Base-by-base conservation (phyloP, 495 filamentous ascomycete species). In the Durotheca rogersii region DNA sequence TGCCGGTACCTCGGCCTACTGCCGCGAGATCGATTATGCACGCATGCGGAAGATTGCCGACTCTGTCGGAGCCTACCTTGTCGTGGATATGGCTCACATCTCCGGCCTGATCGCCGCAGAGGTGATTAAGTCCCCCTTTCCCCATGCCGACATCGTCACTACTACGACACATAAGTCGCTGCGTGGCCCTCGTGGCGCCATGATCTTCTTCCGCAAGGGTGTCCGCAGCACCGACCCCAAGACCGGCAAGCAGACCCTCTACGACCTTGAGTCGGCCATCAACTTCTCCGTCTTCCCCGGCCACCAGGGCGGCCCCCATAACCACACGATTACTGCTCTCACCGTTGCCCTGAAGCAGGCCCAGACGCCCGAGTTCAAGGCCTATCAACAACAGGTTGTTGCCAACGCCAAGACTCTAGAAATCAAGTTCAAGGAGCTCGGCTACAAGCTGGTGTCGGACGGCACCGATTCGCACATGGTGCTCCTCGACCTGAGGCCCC, bases 131-230 rank as follows among this genome's bases (percentile, higher is more conserved):
- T 89, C 88, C 43, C 94, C 94, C 19, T 99, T 99, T 77, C 78
- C 84, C 56, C 80, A 96, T 62, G 90, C 92, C 49, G 94, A 97
- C 70, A 87, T 99, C 45, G 94, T 99, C 47, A 99, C 94, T 53
- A 99, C 94, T 47, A 99, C 94, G 48, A 99, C 94, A 39, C 94
- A 99, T 84, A 99, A 99, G 83, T 96, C 91, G 40, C 88, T 99
- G 62, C 89, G 94, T 77, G 94, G 94, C 42, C 94, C 94, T 44
- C 87, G 94, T 73, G 94, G 94, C 67, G 94, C 94, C 67, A 99
- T 99, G 94, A 99, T 99, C 75, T 99, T 99, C 82, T 99, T 89
- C 83, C 88, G 94, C 65, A 94, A 92, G 74, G 94, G 94, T 64
- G 87, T 96, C 41, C 83, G 91, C 61, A 87, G 83, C 66, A 82